Percentiles rank a stretch among this genome's conserved stretches.
phyloP scores from a whole-genome alignment of 768 basidiomycete genomes.

The Nevesoporus exiguus region DNA sequence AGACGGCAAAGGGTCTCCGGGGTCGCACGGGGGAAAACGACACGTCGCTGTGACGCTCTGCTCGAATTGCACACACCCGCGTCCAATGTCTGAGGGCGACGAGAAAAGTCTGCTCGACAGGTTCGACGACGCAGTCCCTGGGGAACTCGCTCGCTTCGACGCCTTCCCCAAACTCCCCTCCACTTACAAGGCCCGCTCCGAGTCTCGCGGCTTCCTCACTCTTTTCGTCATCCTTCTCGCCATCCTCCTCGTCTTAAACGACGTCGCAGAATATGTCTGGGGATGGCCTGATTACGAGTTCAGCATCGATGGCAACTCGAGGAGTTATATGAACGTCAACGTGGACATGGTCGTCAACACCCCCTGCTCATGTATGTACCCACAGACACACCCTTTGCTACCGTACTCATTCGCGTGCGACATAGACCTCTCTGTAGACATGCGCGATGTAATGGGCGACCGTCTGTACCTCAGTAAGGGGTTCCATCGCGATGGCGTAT shows the following conservation, averaged over 20 bases:
- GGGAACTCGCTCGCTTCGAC: conserved; percentile 69
- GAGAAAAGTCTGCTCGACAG: conserved; percentile 58
- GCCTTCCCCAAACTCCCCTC: conserved; percentile 84
- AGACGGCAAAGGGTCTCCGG: conserved; percentile 4
- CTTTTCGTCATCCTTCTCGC: conserved; percentile 64
- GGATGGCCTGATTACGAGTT: conserved; percentile 93
- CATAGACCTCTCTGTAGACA: conserved; percentile 81
- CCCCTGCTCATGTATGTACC: conserved; percentile 81
- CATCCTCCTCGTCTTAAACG: conserved; percentile 77
- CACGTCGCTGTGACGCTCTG: conserved; percentile 8
- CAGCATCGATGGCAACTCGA: conserved; percentile 66
- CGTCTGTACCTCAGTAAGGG: conserved; percentile 77
- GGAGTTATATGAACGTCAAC: conserved; percentile 75
- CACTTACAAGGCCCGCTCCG: conserved; percentile 76
- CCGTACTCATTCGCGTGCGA: conserved; percentile 1
- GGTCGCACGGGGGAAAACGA: conserved; percentile 12
- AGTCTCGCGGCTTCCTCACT: conserved; percentile 79
- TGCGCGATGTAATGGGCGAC: conserved; percentile 93
- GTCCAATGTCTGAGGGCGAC: conserved; percentile 14
- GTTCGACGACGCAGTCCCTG: conserved; percentile 59
- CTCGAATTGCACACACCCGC: conserved; percentile 2
- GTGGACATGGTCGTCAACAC: conserved; percentile 91
- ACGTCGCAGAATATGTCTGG: conserved; percentile 88
- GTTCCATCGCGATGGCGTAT: conserved; percentile 83
- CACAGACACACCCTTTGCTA: neutral